These are phyloP conservation scores for Petunia axillaris DNA, from an alignment of 257 asterid genomes.

Conservation along the genomic window DNA sequence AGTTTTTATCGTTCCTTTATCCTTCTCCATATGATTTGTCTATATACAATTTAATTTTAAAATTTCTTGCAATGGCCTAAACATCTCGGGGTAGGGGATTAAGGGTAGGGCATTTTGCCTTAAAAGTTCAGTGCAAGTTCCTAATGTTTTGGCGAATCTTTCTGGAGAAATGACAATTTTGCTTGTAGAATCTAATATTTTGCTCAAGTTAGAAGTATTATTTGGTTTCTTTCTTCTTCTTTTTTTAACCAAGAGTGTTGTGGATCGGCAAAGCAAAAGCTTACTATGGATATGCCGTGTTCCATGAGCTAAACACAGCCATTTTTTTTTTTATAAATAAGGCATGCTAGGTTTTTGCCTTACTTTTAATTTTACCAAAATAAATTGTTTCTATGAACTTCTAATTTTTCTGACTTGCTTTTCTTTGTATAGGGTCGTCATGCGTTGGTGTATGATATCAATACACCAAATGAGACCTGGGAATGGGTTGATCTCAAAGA, in stretches of 20 bases:
- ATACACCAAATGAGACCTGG: constrained; percentile 67
- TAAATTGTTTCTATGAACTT: constrained; percentile 3
- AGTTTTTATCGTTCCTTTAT: not conserved
- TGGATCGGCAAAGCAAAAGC: not conserved
- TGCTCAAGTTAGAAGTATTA: constrained; percentile 4
- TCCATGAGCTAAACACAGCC: constrained; percentile 9
- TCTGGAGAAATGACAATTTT: not conserved
- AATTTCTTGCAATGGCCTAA: constrained; percentile 14
- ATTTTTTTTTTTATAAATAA: not conserved
- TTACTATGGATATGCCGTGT: not conserved
- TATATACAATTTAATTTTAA: not conserved
- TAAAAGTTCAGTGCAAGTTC: not conserved
- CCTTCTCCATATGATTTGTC: not conserved
- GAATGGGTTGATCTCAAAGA: constrained; percentile 94
- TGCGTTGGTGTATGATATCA: constrained; percentile 84
- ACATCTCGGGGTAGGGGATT: not conserved
- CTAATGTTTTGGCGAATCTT: not conserved
- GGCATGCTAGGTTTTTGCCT: not conserved
- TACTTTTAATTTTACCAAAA: not conserved
- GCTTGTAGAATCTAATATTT: constrained; percentile 2
- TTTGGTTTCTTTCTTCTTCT: not conserved
- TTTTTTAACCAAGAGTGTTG: not conserved
- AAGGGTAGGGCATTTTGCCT: constrained; percentile 1
- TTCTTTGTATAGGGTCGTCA: constrained; percentile 71
- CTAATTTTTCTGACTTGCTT: constrained; percentile 5